Evolutionary conservation across 2,329 filamentous ascomycete species (phyloP).

Genomic region (Coleophoma eucalyptorum): DNA sequence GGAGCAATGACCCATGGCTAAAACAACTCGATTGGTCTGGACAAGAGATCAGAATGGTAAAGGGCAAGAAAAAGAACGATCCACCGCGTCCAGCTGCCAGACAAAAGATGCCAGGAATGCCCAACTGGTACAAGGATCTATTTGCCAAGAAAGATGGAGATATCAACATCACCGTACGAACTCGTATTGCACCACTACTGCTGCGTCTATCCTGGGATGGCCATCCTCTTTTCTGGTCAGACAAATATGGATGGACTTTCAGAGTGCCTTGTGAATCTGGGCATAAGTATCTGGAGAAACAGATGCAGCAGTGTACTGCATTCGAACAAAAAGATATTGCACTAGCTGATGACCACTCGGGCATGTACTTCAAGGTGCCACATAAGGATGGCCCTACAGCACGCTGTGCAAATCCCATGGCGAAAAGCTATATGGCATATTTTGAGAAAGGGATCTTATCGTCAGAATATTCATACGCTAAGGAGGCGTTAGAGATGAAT

Average conservation of each 20-base stretch:
- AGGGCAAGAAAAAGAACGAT: slow-evolving; percentile 84
- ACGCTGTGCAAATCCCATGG: slow-evolving; percentile 81
- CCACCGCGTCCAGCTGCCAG: slow-evolving; percentile 71
- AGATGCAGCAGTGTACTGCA: slow-evolving; percentile 74
- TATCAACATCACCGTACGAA: slow-evolving; percentile 80
- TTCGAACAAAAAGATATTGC: slow-evolving; percentile 63
- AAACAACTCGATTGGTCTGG: slow-evolving; percentile 93
- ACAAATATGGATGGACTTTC: slow-evolving; percentile 92
- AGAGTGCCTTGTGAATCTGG: slow-evolving; percentile 62
- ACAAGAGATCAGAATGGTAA: slow-evolving; percentile 86
- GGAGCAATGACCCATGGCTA: slow-evolving; percentile 83
- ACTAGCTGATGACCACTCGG: slow-evolving; percentile 61
- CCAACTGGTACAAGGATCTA: slow-evolving; percentile 92
- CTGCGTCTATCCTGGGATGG: slow-evolving; percentile 86
- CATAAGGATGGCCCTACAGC: slow-evolving; percentile 91
- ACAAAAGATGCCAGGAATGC: slow-evolving; percentile 94
- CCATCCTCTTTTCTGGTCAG: slow-evolving; percentile 87
- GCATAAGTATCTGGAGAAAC: slow-evolving; percentile 63
- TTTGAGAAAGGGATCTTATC: slow-evolving; percentile 87
- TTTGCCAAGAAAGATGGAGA: slow-evolving; percentile 64
- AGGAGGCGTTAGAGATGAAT: slow-evolving; percentile 96
- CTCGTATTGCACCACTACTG: slow-evolving; percentile 80
- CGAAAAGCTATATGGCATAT: slow-evolving; percentile 85
- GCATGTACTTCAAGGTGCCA: slow-evolving; percentile 86
- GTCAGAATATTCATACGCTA: slow-evolving; percentile 86